These are phyloP conservation scores for Pezicula neosporulosa DNA, from an alignment of 2,329 filamentous ascomycete genomes.

Conservation along the genomic window DNA sequence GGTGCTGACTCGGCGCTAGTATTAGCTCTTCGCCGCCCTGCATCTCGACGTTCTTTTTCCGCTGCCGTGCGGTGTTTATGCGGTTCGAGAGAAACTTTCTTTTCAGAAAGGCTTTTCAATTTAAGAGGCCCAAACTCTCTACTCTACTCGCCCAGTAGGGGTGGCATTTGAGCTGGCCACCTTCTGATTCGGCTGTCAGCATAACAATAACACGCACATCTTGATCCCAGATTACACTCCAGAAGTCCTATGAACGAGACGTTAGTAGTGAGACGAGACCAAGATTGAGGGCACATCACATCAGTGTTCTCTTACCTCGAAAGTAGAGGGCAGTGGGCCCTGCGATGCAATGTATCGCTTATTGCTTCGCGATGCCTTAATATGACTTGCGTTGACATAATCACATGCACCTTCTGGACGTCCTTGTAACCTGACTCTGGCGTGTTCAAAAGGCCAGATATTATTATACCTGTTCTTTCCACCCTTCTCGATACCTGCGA, in stretches of 20 bases:
- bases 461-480: slow-evolving; percentile 97
- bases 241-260: slow-evolving; percentile 70
- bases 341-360: slow-evolving; percentile 96
- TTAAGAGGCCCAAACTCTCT: slow-evolving; percentile 75
- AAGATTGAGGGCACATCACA: slow-evolving; percentile 1
- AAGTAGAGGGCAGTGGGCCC: slow-evolving; percentile 87
- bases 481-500: slow-evolving; percentile 92
- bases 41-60: slow-evolving; percentile 28
- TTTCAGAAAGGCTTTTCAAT: slow-evolving; percentile 76
- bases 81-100: slow-evolving; percentile 71
- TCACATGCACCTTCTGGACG: slow-evolving; percentile 71
- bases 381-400: slow-evolving; percentile 91
- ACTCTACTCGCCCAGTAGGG: slow-evolving; percentile 79
- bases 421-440: slow-evolving; percentile 74
- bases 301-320: slow-evolving; percentile 60
- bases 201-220: slow-evolving; percentile 94
- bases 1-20: slow-evolving; percentile 44
- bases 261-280: slow-evolving; percentile 1
- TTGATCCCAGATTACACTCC: slow-evolving; percentile 96
- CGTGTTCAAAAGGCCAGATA: slow-evolving; percentile 94
- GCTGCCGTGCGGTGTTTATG: slow-evolving; percentile 41
- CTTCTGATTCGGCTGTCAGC: slow-evolving; percentile 91
- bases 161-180: slow-evolving; percentile 91
- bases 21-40: slow-evolving; percentile 48
- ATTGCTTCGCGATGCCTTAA: slow-evolving; percentile 76